Percentiles rank a stretch among this genome's conserved stretches.
Evolutionary conservation across 441 rosid genomes (phyloP).

Genomic region (Euphorbia schlechtendalii): DNA sequence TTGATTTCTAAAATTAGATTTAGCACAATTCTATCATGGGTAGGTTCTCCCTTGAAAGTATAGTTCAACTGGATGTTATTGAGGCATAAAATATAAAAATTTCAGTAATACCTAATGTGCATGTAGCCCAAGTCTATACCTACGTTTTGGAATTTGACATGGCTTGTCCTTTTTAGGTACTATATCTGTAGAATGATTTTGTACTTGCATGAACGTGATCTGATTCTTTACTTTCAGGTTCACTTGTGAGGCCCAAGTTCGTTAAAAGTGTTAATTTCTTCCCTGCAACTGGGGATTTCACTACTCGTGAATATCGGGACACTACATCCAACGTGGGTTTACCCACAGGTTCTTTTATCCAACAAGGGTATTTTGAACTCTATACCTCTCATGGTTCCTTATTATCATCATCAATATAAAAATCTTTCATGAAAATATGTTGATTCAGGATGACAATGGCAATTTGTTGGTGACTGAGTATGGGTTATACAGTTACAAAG

Average conservation of each 20-base stretch:
- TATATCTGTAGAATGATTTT: not conserved
- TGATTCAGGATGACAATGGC: constrained; percentile 80
- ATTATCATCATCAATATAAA: constrained; percentile 7
- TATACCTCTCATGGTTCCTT: constrained; percentile 5
- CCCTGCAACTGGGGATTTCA: constrained; percentile 65
- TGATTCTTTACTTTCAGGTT: constrained; percentile 44
- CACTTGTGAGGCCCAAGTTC: constrained; percentile 97
- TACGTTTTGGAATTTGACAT: not conserved
- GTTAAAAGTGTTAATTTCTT: constrained; percentile 95
- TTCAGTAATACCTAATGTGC: not conserved
- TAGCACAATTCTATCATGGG: not conserved
- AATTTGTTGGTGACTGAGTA: constrained; percentile 91
- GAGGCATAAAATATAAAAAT: not conserved
- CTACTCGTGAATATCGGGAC: constrained; percentile 84
- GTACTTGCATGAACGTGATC: constrained; percentile 9
- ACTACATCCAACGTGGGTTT: constrained; percentile 79
- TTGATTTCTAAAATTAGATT: not conserved
- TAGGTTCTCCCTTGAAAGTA: not conserved
- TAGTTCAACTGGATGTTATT: not conserved
- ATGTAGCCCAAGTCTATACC: not conserved
- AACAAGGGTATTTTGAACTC: constrained; percentile 61
- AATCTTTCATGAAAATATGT: constrained; percentile 16
- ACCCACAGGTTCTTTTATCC: constrained; percentile 98
- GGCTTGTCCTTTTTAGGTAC: not conserved
- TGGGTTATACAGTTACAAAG: constrained; percentile 89